Percentiles rank a stretch among this genome's conserved stretches.
phyloP scores from a whole-genome alignment of 106 monocot genomes.

The Alisma plantagoaquatica region DNA sequence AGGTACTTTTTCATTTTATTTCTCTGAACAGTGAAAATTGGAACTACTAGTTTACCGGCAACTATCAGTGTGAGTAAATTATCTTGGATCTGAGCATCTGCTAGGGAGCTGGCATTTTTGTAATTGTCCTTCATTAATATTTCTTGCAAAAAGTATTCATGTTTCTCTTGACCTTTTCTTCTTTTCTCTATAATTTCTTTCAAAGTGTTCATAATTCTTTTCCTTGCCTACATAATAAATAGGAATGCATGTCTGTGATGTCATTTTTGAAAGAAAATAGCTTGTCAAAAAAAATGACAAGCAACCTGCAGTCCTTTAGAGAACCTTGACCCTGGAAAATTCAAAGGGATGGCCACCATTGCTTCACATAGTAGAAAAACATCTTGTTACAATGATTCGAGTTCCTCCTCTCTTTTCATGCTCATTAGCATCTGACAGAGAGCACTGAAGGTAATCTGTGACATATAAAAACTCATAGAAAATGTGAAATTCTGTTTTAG shows the following conservation, averaged over 20 bases:
- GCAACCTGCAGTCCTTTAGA: conserved; percentile 50
- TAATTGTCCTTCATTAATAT: conserved; percentile 23
- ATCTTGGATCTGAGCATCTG: conserved; percentile 48
- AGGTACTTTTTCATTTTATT: no score
- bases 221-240: conserved; percentile 40
- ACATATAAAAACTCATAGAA: no score
- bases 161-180: conserved; percentile 13
- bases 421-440: conserved; percentile 70
- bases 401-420: conserved; percentile 30
- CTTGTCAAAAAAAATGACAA: no score
- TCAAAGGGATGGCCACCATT: conserved; percentile 58
- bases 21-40: no score
- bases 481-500: no score
- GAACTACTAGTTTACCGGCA: no score
- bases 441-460: conserved; percentile 63
- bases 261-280: no score
- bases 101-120: conserved; percentile 7
- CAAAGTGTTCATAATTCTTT: conserved; percentile 41
- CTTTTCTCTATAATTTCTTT: conserved; percentile 28
- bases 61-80: conserved; percentile 78
- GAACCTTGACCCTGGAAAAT: conserved; percentile 54
- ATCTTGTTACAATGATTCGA: conserved; percentile 38
- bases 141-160: conserved; percentile 45
- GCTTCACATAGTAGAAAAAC: conserved; percentile 50
- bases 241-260: no score